These are phyloP conservation scores for Flaveria floridana DNA, from an alignment of 140 eudicot genomes.

Conservation along the genomic window DNA sequence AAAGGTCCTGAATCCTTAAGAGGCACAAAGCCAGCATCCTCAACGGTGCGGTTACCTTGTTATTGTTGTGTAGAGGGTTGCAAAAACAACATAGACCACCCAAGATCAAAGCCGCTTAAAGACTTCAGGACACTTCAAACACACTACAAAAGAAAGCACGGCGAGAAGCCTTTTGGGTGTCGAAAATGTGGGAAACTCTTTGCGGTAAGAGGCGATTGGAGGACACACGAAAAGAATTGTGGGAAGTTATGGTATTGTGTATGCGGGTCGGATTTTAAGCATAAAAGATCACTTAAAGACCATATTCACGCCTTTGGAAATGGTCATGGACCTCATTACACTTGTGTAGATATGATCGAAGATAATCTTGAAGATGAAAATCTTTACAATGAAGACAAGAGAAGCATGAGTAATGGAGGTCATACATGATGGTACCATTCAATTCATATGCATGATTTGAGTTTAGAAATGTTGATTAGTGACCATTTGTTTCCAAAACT, in stretches of 20 bases:
- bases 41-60: constrained; percentile 63
- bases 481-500: constrained; percentile 26
- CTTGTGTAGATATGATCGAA: constrained; percentile 33
- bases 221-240: constrained; percentile 86
- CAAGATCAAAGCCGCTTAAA: constrained; percentile 71
- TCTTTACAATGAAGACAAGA: constrained; percentile 30
- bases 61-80: constrained; percentile 87
- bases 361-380: constrained; percentile 30
- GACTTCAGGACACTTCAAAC: constrained; percentile 78
- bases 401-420: constrained; percentile 30
- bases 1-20: constrained; percentile 72
- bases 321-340: constrained; percentile 64
- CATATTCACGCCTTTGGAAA: constrained; percentile 66
- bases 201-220: constrained; percentile 87
- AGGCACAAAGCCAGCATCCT: constrained; percentile 57
- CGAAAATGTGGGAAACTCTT: constrained; percentile 65
- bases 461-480: constrained; percentile 17
- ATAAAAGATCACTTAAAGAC: constrained; percentile 73
- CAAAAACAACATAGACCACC: constrained; percentile 73
- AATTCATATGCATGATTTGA: constrained; percentile 22
- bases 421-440: constrained; percentile 25
- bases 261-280: constrained; percentile 84
- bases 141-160: constrained; percentile 83
- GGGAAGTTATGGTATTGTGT: constrained; percentile 77
- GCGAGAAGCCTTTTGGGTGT: constrained; percentile 58